Evolutionary conservation across 2,329 filamentous ascomycete genomes (phyloP).

Genomic region (Taxawa tesnikishii): DNA sequence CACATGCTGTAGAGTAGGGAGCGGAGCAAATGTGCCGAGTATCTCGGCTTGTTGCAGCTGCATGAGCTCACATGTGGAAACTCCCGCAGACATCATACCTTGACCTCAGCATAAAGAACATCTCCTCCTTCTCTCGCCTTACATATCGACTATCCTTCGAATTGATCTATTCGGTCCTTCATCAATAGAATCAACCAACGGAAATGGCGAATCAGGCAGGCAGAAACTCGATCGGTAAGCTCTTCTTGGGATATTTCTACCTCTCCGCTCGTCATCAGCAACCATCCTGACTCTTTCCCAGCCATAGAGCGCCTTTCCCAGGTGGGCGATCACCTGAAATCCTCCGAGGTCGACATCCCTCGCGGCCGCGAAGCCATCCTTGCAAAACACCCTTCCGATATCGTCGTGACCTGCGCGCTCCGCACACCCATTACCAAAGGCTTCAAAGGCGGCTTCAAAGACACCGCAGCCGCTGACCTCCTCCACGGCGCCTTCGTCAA

Average conservation of each 20-base stretch:
- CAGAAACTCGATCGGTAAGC: slow-evolving; percentile 4
- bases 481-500: slow-evolving; percentile 73
- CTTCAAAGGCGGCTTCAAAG: slow-evolving; percentile 90
- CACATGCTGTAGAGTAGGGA: too few relatives aligned
- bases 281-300: slow-evolving; percentile 13
- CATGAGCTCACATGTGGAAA: too few relatives aligned
- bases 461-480: slow-evolving; percentile 77
- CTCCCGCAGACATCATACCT: too few relatives aligned
- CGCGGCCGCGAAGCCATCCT: slow-evolving; percentile 31
- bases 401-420: slow-evolving; percentile 86
- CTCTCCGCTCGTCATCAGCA: not conserved
- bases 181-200: not conserved
- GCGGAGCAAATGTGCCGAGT: too few relatives aligned
- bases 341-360: slow-evolving; percentile 22
- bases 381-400: slow-evolving; percentile 48
- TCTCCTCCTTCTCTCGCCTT: too few relatives aligned
- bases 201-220: slow-evolving; percentile 8
- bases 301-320: slow-evolving; percentile 48
- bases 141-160: too few relatives aligned
- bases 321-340: slow-evolving; percentile 43
- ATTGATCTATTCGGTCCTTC: too few relatives aligned
- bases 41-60: too few relatives aligned
- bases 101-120: too few relatives aligned
- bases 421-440: slow-evolving; percentile 88
- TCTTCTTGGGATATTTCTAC: not conserved